Conservation (phyloP, 805 yeast species). For the Yarrowia keelungensis region DNA sequence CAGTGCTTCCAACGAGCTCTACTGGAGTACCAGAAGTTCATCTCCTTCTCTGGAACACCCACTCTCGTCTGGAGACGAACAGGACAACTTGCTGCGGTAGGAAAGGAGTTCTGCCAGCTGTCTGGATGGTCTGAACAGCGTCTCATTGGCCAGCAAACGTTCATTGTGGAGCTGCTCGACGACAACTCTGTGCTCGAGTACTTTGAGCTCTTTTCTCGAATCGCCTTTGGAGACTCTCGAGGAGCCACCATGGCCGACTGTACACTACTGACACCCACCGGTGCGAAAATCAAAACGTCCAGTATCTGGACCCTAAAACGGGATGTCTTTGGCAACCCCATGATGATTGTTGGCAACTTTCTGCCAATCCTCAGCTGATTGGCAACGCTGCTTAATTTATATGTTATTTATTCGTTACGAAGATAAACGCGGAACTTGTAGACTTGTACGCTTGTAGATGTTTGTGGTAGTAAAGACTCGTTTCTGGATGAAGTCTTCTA, state of each 20-base stretch:
- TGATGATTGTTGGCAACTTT: conserved; percentile 95
- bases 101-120: conserved; percentile 87
- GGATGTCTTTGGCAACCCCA: conserved; percentile 95
- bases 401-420: conserved; percentile 13
- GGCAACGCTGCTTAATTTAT: background rate
- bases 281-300: conserved; percentile 65
- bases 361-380: conserved; percentile 64
- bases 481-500: too few relatives aligned
- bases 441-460: too few relatives aligned
- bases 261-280: conserved; percentile 61
- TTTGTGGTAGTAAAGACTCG: too few relatives aligned
- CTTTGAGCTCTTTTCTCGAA: conserved; percentile 80
- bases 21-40: conserved; percentile 84
- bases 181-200: conserved; percentile 86
- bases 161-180: conserved; percentile 75
- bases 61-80: conserved; percentile 95
- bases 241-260: conserved; percentile 92
- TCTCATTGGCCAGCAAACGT: conserved; percentile 54
- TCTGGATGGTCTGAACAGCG: conserved; percentile 89
- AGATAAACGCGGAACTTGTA: background rate
- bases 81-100: conserved; percentile 93
- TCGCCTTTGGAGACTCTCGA: conserved; percentile 88
- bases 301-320: conserved; percentile 93
- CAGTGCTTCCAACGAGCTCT: conserved; percentile 94
- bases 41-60: conserved; percentile 88